These are phyloP conservation scores for Nymphaea colorata DNA, from an alignment of 164 flowering plant species.

Conservation along the genomic window DNA sequence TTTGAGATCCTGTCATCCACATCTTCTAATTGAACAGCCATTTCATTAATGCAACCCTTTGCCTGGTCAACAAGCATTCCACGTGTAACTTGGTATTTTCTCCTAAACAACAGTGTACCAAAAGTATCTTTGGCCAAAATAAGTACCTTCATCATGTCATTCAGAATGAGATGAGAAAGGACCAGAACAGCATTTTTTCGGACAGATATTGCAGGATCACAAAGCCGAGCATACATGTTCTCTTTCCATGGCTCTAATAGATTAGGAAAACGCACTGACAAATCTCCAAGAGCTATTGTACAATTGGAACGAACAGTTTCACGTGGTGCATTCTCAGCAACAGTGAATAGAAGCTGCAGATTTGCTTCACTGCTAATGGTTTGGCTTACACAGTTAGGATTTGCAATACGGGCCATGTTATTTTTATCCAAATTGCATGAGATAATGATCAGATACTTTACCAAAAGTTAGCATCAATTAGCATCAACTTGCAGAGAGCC, in stretches of 20 bases:
- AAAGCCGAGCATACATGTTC: slow-evolving; percentile 80
- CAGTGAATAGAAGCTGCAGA: slow-evolving; percentile 97
- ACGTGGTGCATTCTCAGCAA: slow-evolving; percentile 75
- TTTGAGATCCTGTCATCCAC: slow-evolving; percentile 86
- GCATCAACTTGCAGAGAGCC: slow-evolving; percentile 85
- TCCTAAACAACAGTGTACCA: not conserved
- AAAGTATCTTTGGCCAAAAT: not conserved
- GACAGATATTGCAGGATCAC: slow-evolving; percentile 72
- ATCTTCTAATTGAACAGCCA: slow-evolving; percentile 84
- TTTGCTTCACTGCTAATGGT: slow-evolving; percentile 61
- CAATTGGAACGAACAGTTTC: slow-evolving; percentile 96
- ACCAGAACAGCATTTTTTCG: slow-evolving; percentile 94
- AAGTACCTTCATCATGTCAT: slow-evolving; percentile 98
- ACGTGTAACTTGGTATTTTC: slow-evolving; percentile 2
- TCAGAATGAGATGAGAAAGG: slow-evolving; percentile 95
- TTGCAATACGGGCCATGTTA: no score
- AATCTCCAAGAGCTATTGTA: slow-evolving; percentile 85
- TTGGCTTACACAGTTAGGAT: slow-evolving; percentile 4
- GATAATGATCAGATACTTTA: slow-evolving; percentile 16
- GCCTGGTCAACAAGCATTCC: slow-evolving; percentile 37
- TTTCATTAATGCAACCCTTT: slow-evolving; percentile 92
- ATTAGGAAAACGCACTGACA: slow-evolving; percentile 98
- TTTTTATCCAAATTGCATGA: not conserved
- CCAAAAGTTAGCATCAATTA: slow-evolving; percentile 89
- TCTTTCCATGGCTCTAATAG: slow-evolving; percentile 98